phyloP scores from a whole-genome alignment of 1,284 basidiomycete genomes.

The Butyriboletus appendiculatus region DNA sequence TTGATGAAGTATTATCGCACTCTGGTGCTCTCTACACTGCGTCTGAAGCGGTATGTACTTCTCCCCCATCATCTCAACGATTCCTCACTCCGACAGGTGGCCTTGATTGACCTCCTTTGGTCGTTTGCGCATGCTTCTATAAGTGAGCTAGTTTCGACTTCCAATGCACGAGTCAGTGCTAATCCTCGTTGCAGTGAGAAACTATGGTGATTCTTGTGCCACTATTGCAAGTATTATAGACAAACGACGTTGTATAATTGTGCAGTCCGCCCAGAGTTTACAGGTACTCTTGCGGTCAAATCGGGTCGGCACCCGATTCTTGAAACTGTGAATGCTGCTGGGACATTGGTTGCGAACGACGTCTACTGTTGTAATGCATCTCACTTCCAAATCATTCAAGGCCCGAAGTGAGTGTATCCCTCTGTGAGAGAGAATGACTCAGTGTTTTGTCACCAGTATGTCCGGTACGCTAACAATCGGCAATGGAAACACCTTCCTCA shows the following conservation, averaged over 20 bases:
- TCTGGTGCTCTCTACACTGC: conserved; percentile 82
- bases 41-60: conserved; percentile 73
- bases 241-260: background rate
- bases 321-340: conserved; percentile 69
- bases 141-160: conserved; percentile 48
- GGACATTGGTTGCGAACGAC: conserved; percentile 82
- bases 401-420: conserved; percentile 69
- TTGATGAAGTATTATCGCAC: conserved; percentile 61
- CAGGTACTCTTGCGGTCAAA: conserved; percentile 83
- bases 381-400: conserved; percentile 86
- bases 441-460: conserved; percentile 56
- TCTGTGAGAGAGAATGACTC: background rate
- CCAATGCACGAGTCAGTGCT: background rate
- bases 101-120: conserved; percentile 83
- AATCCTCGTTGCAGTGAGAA: conserved; percentile 52
- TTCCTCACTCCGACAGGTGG: conserved; percentile 50
- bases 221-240: background rate
- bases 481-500: background rate
- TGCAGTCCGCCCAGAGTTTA: conserved; percentile 85
- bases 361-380: conserved; percentile 81
- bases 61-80: background rate
- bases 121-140: conserved; percentile 83
- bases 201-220: conserved; percentile 54
- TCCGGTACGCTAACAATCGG: conserved; percentile 51
- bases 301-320: conserved; percentile 85